Percentiles rank a stretch among this genome's conserved stretches.
These are phyloP conservation scores for Citrullus mucosospermus DNA, from an alignment of 306 rosid species.

Conservation along the genomic window DNA sequence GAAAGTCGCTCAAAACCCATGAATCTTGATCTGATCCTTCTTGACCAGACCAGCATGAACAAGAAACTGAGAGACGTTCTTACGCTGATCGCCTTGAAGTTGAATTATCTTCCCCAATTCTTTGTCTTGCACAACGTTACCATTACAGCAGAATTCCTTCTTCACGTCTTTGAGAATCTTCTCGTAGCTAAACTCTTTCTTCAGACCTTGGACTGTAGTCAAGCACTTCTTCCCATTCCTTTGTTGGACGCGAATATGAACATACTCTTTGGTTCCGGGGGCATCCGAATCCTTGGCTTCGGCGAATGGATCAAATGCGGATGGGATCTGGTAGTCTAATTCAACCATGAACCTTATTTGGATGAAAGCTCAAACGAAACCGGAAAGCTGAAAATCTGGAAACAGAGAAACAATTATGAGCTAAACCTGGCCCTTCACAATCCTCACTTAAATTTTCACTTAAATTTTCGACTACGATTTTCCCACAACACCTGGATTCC, in stretches of 20 bases:
- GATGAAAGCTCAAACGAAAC: neutral
- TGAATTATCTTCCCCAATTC: constrained; percentile 75
- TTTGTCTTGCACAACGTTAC: constrained; percentile 88
- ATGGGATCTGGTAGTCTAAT: constrained; percentile 34
- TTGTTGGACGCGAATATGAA: constrained; percentile 75
- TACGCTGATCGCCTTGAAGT: constrained; percentile 90
- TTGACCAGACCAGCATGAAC: constrained; percentile 46
- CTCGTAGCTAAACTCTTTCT: constrained; percentile 58
- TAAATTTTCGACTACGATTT: too few species aligned
- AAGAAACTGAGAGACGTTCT: constrained; percentile 62
- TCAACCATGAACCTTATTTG: constrained; percentile 71
- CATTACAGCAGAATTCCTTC: constrained; percentile 85
- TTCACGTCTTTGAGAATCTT: constrained; percentile 75
- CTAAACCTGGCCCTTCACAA: neutral
- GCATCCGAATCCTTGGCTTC: constrained; percentile 64
- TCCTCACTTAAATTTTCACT: too few species aligned
- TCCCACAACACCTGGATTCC: too few species aligned
- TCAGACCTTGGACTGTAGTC: constrained; percentile 84
- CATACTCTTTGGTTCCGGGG: constrained; percentile 58
- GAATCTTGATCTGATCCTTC: constrained; percentile 76
- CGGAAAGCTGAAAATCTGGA: neutral
- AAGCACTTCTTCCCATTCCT: constrained; percentile 82
- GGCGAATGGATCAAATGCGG: constrained; percentile 61
- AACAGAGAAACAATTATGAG: neutral
- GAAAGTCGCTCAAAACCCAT: constrained; percentile 46